Evolutionary conservation across 2,329 filamentous ascomycete species (phyloP), one percentile per base, ranked within the genome.

Genomic region (Fusarium compactum): DNA sequence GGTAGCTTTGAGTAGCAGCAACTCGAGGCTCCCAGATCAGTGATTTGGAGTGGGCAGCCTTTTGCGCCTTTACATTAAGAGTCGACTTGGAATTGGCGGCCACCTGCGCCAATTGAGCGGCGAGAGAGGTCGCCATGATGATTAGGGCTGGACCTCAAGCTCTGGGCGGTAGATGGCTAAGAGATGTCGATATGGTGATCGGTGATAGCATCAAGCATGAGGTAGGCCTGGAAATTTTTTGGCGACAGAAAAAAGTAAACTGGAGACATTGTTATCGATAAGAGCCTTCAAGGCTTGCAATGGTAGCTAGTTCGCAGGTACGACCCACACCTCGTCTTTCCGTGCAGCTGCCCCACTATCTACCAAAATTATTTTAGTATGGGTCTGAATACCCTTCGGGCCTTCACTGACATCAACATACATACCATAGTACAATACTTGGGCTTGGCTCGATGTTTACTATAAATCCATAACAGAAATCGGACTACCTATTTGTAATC

Each of bases 101-200:
- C 78, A 99, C 95, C 79, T 93, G 90, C 85, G 95, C 93, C 84
- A 99, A 86, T 87, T 99, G 97, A 84, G 93, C 90, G 82, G 95
- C 92, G 74, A 99, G 91, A 78, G 93, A 91, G 66, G 94, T 93
- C 76, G 91, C 87, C 94, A 97, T 97, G 70, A 67, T 75, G 65
- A 67, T 62, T 64, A 70, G 69, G 67, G 67, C 69, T 62, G 66
- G 51, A 64, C 66, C 69, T 74, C 68, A 67, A 67, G 76, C 71
- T 71, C 70, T 55, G 63, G 68, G 66, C 62, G 57, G 68, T 65
- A 61, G 70, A 68, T 65, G 72, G 72, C 58, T 63, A 66, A 44
- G 57, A 44, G 62, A 65, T 69, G 62, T 73, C 34, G 61, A 72
- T 62, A 57, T 52, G 34, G 64, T 67, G 58, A 62, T 74, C 54